A percentile compares a stretch with the other conserved stretches of the same genome.
phyloP scores from a whole-genome alignment of 2,329 filamentous ascomycete species.

The Monosporascus sp. region DNA sequence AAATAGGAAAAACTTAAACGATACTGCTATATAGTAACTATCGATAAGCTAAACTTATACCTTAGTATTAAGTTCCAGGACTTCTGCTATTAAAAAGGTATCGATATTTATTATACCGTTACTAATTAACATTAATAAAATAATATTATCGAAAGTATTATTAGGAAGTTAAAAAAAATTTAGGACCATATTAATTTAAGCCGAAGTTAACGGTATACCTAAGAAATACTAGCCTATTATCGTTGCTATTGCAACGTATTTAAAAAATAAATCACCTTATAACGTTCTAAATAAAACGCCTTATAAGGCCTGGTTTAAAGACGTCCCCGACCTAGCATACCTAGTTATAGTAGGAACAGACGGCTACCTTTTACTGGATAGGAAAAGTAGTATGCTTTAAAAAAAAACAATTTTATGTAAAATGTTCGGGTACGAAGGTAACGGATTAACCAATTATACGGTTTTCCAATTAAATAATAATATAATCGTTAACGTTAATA shows the following conservation, averaged over 20 bases:
- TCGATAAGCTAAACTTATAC: not conserved
- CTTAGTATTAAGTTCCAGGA: not conserved
- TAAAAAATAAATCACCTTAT: too few relatives aligned
- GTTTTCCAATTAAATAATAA: not conserved
- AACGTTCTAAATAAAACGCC: too few relatives aligned
- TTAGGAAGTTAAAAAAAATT: not conserved
- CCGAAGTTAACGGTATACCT: not conserved
- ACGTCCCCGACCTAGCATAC: not conserved
- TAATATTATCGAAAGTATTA: not conserved
- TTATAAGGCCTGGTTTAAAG: not conserved
- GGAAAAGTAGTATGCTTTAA: not conserved
- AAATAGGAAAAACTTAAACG: not conserved
- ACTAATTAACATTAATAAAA: not conserved
- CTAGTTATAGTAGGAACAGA: not conserved
- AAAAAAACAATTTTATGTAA: not conserved
- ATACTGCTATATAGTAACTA: not conserved
- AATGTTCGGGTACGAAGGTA: not conserved
- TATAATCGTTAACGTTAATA: not conserved
- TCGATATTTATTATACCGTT: not conserved
- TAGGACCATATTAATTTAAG: not conserved
- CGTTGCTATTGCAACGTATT: not conserved
- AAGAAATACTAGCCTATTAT: not conserved
- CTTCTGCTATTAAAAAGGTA: not conserved
- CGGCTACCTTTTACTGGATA: not conserved
- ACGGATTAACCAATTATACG: not conserved